A percentile compares a stretch with the other conserved stretches of the same genome.
These are phyloP conservation scores for Wickerhamomyces hampshirensis DNA, from an alignment of 805 yeast species.

Conservation along the genomic window DNA sequence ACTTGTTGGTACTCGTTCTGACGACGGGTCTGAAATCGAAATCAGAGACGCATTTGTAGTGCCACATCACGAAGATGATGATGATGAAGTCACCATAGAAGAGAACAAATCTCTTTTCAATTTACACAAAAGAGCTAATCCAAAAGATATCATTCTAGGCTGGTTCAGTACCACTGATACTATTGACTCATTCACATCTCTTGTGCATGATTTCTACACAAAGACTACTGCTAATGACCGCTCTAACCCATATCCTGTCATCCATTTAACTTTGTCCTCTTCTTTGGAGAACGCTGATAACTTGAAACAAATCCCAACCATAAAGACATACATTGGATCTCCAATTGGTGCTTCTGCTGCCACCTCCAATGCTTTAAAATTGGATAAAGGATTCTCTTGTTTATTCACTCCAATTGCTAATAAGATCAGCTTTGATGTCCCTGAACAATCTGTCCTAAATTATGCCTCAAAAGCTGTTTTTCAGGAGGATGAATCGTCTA, in stretches of 20 bases:
- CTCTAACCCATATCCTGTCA: conserved; percentile 70
- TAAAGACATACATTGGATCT: conserved; percentile 72
- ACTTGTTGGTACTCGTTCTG: conserved; percentile 73
- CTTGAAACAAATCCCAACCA: conserved; percentile 40
- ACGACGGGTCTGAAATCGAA: conserved; percentile 73
- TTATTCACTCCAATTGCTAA: conserved; percentile 76
- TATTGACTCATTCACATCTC: conserved; percentile 67
- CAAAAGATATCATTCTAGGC: conserved; percentile 74
- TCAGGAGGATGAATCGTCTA: conserved; percentile 15
- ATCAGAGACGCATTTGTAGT: conserved; percentile 75
- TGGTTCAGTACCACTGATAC: conserved; percentile 69
- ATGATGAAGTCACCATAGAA: conserved; percentile 72
- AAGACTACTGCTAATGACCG: conserved; percentile 53
- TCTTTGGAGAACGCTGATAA: conserved; percentile 37
- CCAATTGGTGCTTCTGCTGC: conserved; percentile 55
- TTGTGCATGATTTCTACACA: conserved; percentile 76
- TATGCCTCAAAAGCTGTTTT: conserved; percentile 37
- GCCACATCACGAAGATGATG: conserved; percentile 72
- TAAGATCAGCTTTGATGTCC: conserved; percentile 48
- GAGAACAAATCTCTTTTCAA: conserved; percentile 67
- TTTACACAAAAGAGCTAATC: conserved; percentile 71
- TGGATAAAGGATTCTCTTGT: conserved; percentile 40
- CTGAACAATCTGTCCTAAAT: conserved; percentile 57
- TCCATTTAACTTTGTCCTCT: conserved; percentile 68
- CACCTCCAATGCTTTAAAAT: conserved; percentile 31